Base-by-base conservation (phyloP, 2,329 filamentous ascomycete genomes). In the Colletotrichum sp. region DNA sequence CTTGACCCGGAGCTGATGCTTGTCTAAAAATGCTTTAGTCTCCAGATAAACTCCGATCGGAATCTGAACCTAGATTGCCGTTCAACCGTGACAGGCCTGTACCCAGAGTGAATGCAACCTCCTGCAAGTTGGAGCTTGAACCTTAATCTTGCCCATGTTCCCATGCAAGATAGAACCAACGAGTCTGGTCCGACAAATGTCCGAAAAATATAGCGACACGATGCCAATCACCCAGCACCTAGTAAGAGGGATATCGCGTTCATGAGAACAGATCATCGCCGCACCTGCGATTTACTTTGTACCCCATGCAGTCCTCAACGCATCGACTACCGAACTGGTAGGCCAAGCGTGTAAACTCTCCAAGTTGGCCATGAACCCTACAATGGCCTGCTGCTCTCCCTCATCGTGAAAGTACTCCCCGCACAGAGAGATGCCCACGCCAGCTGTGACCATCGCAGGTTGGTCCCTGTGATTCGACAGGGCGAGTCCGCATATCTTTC, bases 401-500 rank as follows among this genome's bases (percentile, higher is more conserved):
- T 79, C 78, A 31, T 87, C 82, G 2, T 80, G 81, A 66, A 90
- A 89, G 63, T 85, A 84, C 75, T 90, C 88, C 1, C 88, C 88
- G 70, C 84, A 80, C 8, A 78, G 73, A 3, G 86, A 85, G 75
- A 90, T 88, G 2, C 87, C 88, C 83, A 90, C 88, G 18, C 86
- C 89, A 0, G 88, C 87, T 1, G 87, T 88, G 68, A 91, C 90
- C 81, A 90, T 86, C 43, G 85, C 85, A 0, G 90, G 89, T 34
- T 90, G 87, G 3, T 86, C 89, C 80, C 85, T 86, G 43, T 86
- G 83, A 78, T 92, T 92, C 24, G 86, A 88, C 11, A 89, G 78
- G 1, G 89, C 90, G 59, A 92, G 91, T 1, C 90, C 91, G 76
- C 90, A 92, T 6, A 92, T 81, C 33, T 86, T 82, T 16, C 88